These are phyloP conservation scores for Limtongozyma cylindracea DNA, from an alignment of 805 yeast species.

Conservation along the genomic window DNA sequence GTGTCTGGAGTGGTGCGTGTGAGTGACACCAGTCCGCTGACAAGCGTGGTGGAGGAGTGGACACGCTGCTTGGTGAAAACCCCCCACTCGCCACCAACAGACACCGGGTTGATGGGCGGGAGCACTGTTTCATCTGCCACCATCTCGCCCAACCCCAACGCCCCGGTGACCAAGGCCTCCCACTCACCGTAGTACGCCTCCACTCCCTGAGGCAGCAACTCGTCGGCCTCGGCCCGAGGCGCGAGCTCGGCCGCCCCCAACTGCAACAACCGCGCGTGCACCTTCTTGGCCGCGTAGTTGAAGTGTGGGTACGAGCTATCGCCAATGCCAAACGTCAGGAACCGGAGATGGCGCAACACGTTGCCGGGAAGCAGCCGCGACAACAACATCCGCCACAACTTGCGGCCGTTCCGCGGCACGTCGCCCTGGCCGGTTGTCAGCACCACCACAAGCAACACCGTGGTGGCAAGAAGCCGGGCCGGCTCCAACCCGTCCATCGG, in stretches of 20 bases:
- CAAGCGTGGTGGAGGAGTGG: no score
- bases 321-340: conserved; percentile 76
- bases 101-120: conserved; percentile 6
- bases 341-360: conserved; percentile 29
- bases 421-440: conserved; percentile 95
- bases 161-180: conserved; percentile 21
- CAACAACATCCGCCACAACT: conserved; percentile 53
- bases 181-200: conserved; percentile 63
- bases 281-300: conserved; percentile 68
- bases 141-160: conserved; percentile 6
- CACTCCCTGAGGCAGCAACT: conserved; percentile 50
- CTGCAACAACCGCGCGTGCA: conserved; percentile 57
- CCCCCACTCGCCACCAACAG: conserved; percentile 1
- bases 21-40: conserved; percentile 22
- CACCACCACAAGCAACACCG: conserved; percentile 29
- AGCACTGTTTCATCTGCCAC: no score
- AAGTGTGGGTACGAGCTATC: conserved; percentile 79
- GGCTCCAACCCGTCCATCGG: conserved; percentile 38
- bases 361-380: conserved; percentile 33
- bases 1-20: conserved; percentile 34
- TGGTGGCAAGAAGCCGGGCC: conserved; percentile 21
- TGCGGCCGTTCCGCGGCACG: conserved; percentile 50
- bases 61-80: no score
- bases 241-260: conserved; percentile 58
- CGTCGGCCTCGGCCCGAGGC: conserved; percentile 75